Evolutionary conservation across 2,329 filamentous ascomycete genomes (phyloP), one percentile per base, ranked within the genome.

Genomic region (Aspergillus amoenus): DNA sequence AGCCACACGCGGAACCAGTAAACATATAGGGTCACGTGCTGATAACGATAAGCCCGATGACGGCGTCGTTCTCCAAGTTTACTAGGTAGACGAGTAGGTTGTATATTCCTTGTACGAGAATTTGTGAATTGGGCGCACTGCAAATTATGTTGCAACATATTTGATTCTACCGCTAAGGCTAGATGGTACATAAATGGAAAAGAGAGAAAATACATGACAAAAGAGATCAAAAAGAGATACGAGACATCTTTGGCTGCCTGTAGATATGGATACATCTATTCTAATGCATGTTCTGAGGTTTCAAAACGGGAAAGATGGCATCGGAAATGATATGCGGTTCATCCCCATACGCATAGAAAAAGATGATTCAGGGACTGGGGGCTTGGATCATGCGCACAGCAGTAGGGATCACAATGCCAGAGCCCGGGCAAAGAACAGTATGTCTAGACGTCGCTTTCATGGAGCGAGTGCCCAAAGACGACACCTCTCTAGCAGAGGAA

Each of bases 211-310:
- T 48, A 48, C 43, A 53, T 5, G 39, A 55, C 45, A 55, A 48
- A 55, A n/a, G 37, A 32, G 44, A 53, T 45, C 12, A 24, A 5
- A 21, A 30, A 50, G 32, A 57, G 12, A 58, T 21, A 52, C 34
- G 27, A 56, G 43, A 53, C 42, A 57, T 49, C 22, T 55, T 58
- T 58, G 30, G 50, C 53, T 62, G 58, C 53, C 46, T 62, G 57
- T 56, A 60, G 56, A 34, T 73, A 73, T 70, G 66, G 60, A 59
- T 73, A 71, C 68, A 72, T 73, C 70, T 71, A 73, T 66, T 70
- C 63, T 67, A 67, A 68, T 63, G 64, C 61, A 55, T 62, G 59
- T 60, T 59, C 52, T 65, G 54, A 59, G 5, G 34, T 60, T 55
- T 42, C 54, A n/a, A 62, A 59, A 50, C 39, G 58, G 57, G 46